phyloP scores from a whole-genome alignment of 2,329 filamentous ascomycete species.

The Lojkania enalia region DNA sequence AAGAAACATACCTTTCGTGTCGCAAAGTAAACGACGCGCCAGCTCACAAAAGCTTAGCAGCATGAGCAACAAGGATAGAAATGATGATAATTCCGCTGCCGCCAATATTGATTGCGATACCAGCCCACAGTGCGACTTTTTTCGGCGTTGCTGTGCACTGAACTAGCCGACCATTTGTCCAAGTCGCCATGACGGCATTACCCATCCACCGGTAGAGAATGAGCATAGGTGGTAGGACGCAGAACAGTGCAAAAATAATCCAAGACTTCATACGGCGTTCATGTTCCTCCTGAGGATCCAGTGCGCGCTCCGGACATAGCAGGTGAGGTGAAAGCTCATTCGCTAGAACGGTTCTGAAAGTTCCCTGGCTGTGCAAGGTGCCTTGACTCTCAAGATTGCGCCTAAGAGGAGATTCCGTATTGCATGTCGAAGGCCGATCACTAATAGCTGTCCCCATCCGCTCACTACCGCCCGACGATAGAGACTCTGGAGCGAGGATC shows the following conservation, averaged over 20 bases:
- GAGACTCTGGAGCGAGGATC: constrained; percentile 33
- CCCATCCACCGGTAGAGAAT: constrained; percentile 41
- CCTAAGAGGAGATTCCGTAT: constrained; percentile 34
- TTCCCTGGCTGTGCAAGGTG: constrained; percentile 8
- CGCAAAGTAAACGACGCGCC: too few species aligned
- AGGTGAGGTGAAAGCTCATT: constrained; percentile 35
- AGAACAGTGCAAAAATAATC: constrained; percentile 38
- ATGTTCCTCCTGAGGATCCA: constrained; percentile 28
- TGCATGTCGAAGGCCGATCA: constrained; percentile 35
- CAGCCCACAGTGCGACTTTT: constrained; percentile 32
- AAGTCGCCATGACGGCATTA: constrained; percentile 34
- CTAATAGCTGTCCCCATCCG: constrained; percentile 18
- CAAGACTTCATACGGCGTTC: constrained; percentile 36
- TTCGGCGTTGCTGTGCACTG: constrained; percentile 37
- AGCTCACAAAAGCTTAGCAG: too few species aligned
- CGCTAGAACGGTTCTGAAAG: constrained; percentile 12
- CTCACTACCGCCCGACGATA: constrained; percentile 23
- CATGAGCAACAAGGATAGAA: constrained; percentile 22
- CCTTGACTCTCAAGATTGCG: constrained; percentile 19
- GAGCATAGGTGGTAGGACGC: constrained; percentile 40
- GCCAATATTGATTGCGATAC: constrained; percentile 33
- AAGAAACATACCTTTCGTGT: too few species aligned
- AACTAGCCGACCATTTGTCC: constrained; percentile 36
- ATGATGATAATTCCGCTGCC: constrained; percentile 27
- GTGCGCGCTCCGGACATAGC: constrained; percentile 31